These are phyloP conservation scores for Tolypocladium amazonense DNA, from an alignment of 2,329 filamentous ascomycete species.

Conservation along the genomic window DNA sequence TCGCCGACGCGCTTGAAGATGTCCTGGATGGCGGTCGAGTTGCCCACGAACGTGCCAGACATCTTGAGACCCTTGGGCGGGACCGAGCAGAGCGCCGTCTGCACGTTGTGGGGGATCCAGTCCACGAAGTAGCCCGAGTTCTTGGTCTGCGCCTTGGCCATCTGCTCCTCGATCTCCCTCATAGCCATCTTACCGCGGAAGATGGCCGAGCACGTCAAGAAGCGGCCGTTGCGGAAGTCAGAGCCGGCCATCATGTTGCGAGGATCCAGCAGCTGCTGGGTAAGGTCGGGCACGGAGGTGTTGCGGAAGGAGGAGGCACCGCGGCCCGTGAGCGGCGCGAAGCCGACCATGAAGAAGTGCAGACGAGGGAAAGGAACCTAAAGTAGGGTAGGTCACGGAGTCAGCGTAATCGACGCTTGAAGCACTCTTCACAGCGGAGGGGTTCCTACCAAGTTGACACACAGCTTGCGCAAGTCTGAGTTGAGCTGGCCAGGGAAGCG, in stretches of 20 bases:
- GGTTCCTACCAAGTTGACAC: constrained; percentile 77
- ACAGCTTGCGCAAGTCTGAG: constrained; percentile 98
- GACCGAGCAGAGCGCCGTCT: constrained; percentile 98
- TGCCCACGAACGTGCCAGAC: constrained; percentile 97
- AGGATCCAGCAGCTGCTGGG: constrained; percentile 99
- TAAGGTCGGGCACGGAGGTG: constrained; percentile 93
- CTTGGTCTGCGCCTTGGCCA: constrained; percentile 99
- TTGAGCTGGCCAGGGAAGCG: constrained; percentile 99
- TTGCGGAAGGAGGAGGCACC: constrained; percentile 89
- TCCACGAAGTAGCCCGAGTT: constrained; percentile 99
- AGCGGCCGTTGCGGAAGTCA: constrained; percentile 99
- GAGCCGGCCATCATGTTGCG: constrained; percentile 99
- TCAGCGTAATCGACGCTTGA: neutral
- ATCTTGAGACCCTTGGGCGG: constrained; percentile 96
- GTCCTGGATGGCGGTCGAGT: constrained; percentile 99
- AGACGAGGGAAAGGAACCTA: constrained; percentile 92
- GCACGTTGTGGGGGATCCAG: constrained; percentile 99
- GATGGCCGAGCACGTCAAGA: constrained; percentile 98
- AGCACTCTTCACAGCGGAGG: no score
- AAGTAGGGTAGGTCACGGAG: neutral
- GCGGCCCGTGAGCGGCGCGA: constrained; percentile 88
- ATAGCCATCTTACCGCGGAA: constrained; percentile 99
- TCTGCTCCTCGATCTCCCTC: constrained; percentile 99
- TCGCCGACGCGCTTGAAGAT: constrained; percentile 99
- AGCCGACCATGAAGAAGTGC: constrained; percentile 99